A percentile compares a stretch with the other conserved stretches of the same genome.
Conservation (phyloP, 306 rosid species). For the Cajanus cajan region DNA sequence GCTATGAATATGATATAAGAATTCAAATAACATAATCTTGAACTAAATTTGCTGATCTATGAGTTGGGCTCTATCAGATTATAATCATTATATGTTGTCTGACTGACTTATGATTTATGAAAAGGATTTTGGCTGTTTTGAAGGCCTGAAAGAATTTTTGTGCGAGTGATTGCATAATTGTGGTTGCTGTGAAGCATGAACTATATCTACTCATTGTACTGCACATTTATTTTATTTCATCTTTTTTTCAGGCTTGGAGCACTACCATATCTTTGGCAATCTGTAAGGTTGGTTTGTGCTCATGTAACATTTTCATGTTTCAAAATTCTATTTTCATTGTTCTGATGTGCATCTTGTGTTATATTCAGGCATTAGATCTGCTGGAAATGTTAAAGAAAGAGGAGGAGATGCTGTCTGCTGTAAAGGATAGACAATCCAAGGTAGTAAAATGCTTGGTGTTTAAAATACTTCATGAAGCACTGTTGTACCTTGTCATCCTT, state of each 20-base stretch:
- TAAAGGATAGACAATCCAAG: conserved; percentile 75
- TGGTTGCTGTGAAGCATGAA: not conserved
- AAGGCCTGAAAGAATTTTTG: not conserved
- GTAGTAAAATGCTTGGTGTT: conserved; percentile 40
- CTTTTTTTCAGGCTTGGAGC: conserved; percentile 73
- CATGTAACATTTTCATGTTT: not conserved
- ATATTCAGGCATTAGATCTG: conserved; percentile 73
- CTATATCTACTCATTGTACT: conserved; percentile 6
- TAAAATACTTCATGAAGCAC: not conserved
- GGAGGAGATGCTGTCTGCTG: conserved; percentile 79
- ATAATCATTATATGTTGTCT: conserved; percentile 11
- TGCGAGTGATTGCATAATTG: not conserved
- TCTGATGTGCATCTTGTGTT: conserved; percentile 23
- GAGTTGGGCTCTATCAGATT: too few species aligned
- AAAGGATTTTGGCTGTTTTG: not conserved
- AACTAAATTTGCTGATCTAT: too few species aligned
- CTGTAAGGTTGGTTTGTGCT: conserved; percentile 69
- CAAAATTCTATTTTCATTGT: conserved; percentile 13
- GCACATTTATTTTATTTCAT: not conserved
- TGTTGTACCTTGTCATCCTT: not conserved
- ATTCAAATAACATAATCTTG: too few species aligned
- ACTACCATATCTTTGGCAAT: conserved; percentile 78
- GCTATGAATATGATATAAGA: too few species aligned
- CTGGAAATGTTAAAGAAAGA: conserved; percentile 88
- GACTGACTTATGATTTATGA: conserved; percentile 15